Conservation (phyloP, 164 flowering plant genomes). For the Sedum album region DNA sequence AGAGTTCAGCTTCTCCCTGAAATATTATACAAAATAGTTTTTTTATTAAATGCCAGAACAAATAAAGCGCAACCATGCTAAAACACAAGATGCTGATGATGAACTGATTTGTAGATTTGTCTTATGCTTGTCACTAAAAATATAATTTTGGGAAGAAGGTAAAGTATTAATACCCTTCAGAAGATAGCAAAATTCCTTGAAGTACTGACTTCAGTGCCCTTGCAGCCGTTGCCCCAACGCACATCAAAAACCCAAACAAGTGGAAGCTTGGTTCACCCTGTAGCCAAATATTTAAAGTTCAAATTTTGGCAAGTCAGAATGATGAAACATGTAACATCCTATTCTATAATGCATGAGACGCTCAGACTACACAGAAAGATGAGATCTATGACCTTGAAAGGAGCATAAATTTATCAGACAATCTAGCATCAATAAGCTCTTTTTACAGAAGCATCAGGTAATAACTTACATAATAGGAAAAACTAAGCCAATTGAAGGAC, state of each 20-base stretch:
- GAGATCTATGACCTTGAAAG: too few relatives aligned
- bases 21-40: conserved; percentile 4
- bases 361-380: too few relatives aligned
- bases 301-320: background rate
- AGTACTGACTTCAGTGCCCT: background rate
- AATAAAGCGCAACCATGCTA: background rate
- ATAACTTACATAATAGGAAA: too few relatives aligned
- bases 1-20: conserved; percentile 63
- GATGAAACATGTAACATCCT: background rate
- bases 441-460: too few relatives aligned
- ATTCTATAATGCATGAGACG: background rate
- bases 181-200: background rate
- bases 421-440: too few relatives aligned
- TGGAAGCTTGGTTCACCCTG: background rate
- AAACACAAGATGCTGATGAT: background rate
- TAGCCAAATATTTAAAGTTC: background rate
- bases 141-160: background rate
- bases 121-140: background rate
- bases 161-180: background rate
- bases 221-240: background rate
- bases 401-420: too few relatives aligned
- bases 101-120: background rate
- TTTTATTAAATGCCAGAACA: background rate
- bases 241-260: background rate
- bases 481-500: too few relatives aligned